Evolutionary conservation across 352 stramenopile genomes (phyloP).

Genomic region (Phytophthora cryptogea): DNA sequence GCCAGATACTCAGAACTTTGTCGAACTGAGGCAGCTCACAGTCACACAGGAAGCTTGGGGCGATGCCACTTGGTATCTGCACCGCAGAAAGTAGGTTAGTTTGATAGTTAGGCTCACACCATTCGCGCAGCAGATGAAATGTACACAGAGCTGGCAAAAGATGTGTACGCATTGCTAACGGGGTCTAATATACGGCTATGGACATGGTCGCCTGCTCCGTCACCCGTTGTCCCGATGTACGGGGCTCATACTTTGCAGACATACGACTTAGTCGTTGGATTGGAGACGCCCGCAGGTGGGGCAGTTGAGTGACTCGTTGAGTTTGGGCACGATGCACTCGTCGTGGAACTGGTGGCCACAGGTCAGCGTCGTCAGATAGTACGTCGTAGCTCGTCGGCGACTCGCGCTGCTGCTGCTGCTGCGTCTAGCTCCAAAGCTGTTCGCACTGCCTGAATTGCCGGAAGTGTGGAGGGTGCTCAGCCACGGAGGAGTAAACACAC

Average conservation of each 20-base stretch:
- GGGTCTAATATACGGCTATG: slow-evolving; percentile 39
- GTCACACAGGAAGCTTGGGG: slow-evolving; percentile 70
- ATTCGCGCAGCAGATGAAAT: too few species aligned
- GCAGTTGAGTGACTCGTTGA: slow-evolving; percentile 74
- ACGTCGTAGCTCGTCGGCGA: slow-evolving; percentile 35
- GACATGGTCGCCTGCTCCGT: slow-evolving; percentile 22
- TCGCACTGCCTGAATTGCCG: slow-evolving; percentile 10
- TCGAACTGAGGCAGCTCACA: slow-evolving; percentile 39
- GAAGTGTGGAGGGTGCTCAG: slow-evolving; percentile 17
- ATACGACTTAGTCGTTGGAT: slow-evolving; percentile 29
- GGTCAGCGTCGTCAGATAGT: slow-evolving; percentile 74
- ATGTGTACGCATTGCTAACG: slow-evolving; percentile 23
- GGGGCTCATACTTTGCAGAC: slow-evolving; percentile 29
- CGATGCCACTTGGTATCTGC: slow-evolving; percentile 57
- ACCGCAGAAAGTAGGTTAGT: slow-evolving; percentile 49
- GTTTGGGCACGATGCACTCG: slow-evolving; percentile 79
- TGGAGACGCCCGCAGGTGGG: slow-evolving; percentile 57
- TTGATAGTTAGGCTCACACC: too few species aligned
- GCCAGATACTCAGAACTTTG: slow-evolving; percentile 51
- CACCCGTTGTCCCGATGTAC: slow-evolving; percentile 20
- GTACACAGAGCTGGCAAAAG: slow-evolving; percentile 15
- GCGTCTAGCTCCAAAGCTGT: slow-evolving; percentile 11
- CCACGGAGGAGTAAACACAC: slow-evolving; percentile 24
- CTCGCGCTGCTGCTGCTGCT: slow-evolving; percentile 25
- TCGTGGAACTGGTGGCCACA: slow-evolving; percentile 85